Evolutionary conservation across 2,329 filamentous ascomycete genomes (phyloP).

Genomic region (Allantophomopsis lycopodina): DNA sequence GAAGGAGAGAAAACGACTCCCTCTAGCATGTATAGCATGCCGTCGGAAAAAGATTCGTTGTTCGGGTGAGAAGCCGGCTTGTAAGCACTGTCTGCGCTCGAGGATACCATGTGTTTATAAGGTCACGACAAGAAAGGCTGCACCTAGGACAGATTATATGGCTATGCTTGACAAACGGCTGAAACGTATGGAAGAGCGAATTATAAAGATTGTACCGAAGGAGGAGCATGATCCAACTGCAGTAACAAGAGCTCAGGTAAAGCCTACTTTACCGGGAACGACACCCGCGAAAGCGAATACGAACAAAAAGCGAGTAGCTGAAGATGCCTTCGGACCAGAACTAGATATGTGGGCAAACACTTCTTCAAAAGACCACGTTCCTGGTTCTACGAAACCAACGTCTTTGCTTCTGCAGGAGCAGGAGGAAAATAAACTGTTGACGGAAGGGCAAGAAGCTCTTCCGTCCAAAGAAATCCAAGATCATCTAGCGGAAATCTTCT

Average conservation of each 20-base stretch:
- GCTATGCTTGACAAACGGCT: slow-evolving; percentile 93
- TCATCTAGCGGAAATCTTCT: slow-evolving; percentile 87
- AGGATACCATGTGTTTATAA: slow-evolving; percentile 96
- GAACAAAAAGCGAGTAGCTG: slow-evolving; percentile 66
- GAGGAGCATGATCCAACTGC: slow-evolving; percentile 56
- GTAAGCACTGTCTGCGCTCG: slow-evolving; percentile 88
- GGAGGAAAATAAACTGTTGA: slow-evolving; percentile 65
- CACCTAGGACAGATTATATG: slow-evolving; percentile 95
- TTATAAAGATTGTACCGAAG: slow-evolving; percentile 90
- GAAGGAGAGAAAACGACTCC: slow-evolving; percentile 87
- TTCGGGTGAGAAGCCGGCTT: slow-evolving; percentile 93
- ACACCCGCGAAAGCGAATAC: slow-evolving; percentile 34
- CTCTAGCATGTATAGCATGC: slow-evolving; percentile 89
- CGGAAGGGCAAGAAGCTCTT: slow-evolving; percentile 70
- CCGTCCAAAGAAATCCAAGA: slow-evolving; percentile 82
- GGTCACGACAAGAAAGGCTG: slow-evolving; percentile 85
- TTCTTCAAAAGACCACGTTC: slow-evolving; percentile 33
- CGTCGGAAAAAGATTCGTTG: slow-evolving; percentile 95
- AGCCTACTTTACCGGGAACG: slow-evolving; percentile 54
- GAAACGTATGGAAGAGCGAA: slow-evolving; percentile 94
- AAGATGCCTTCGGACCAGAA: slow-evolving; percentile 77
- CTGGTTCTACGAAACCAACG: slow-evolving; percentile 33
- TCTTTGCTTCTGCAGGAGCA: slow-evolving; percentile 45
- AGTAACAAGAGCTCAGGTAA: slow-evolving; percentile 66
- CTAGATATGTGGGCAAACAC: slow-evolving; percentile 68